These are phyloP conservation scores for Xylariaceae sp. DNA, from an alignment of 2,329 filamentous ascomycete genomes.

Conservation along the genomic window DNA sequence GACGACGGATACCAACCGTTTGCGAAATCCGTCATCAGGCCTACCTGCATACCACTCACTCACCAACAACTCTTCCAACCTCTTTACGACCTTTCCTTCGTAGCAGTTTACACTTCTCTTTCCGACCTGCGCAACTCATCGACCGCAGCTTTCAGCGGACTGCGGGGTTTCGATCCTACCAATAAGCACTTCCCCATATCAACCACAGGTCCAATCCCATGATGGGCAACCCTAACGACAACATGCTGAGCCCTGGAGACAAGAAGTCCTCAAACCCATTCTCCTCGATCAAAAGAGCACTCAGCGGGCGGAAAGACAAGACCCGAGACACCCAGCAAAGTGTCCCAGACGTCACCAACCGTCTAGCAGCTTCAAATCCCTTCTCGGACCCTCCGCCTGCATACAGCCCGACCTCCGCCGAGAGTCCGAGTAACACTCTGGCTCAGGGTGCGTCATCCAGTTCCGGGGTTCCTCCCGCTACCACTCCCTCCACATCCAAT, in stretches of 20 bases:
- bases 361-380: constrained; percentile 6
- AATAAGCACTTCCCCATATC: not conserved
- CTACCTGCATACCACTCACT: too few species aligned
- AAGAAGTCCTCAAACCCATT: constrained; percentile 9
- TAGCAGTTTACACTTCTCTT: too few species aligned
- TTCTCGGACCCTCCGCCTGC: constrained; percentile 19
- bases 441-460: constrained; percentile 1
- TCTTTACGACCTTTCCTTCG: too few species aligned
- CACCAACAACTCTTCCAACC: too few species aligned
- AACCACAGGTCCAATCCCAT: not conserved
- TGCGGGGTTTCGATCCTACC: not conserved
- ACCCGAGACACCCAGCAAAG: constrained; percentile 1
- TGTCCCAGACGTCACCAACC: not conserved
- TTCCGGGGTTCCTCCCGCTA: not conserved
- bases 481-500: not conserved
- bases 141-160: too few species aligned
- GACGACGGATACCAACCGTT: too few species aligned
- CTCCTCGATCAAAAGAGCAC: constrained; percentile 11
- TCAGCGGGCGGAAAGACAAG: constrained; percentile 5
- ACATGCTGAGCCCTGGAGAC: constrained; percentile 1
- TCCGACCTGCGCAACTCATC: too few species aligned
- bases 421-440: not conserved
- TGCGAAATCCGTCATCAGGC: too few species aligned
- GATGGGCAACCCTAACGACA: constrained; percentile 8
- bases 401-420: constrained; percentile 11